These are phyloP conservation scores for Paratinospora sagittata DNA, from an alignment of 164 flowering plant genomes.

Conservation along the genomic window DNA sequence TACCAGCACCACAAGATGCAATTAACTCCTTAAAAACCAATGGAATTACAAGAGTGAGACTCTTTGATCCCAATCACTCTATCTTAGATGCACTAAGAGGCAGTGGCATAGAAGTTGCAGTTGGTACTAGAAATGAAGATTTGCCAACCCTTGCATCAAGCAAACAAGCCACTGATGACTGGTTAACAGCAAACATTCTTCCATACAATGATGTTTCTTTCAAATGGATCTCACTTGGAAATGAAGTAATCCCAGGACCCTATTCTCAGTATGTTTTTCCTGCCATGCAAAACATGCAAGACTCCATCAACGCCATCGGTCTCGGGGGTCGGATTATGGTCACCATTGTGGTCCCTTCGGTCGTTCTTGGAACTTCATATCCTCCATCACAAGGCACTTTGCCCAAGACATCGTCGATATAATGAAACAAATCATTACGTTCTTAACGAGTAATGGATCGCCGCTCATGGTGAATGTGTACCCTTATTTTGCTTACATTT, in stretches of 20 bases:
- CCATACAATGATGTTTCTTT: neutral
- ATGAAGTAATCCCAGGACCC: conserved; percentile 9
- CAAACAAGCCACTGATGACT: neutral
- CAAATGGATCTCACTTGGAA: conserved; percentile 2
- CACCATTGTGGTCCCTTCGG: neutral
- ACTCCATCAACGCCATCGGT: neutral
- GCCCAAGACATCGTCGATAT: neutral
- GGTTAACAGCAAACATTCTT: neutral
- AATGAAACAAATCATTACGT: neutral
- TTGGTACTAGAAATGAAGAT: neutral
- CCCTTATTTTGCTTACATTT: conserved; percentile 2
- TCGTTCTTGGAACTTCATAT: conserved; percentile 3
- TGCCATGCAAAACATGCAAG: conserved; percentile 8
- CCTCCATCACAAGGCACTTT: conserved; percentile 6
- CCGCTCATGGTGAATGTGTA: conserved; percentile 7
- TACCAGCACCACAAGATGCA: neutral
- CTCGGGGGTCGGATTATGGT: neutral
- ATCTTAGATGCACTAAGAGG: conserved; percentile 1
- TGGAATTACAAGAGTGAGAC: neutral
- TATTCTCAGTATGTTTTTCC: neutral
- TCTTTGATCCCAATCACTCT: neutral
- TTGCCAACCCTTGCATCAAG: neutral
- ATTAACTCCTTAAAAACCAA: neutral
- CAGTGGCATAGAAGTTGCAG: neutral
- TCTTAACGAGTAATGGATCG: neutral